Percentiles rank a stretch among this genome's conserved stretches.
Evolutionary conservation across 208 protist genomes (phyloP).

Genomic region (Polymyxa betae): DNA sequence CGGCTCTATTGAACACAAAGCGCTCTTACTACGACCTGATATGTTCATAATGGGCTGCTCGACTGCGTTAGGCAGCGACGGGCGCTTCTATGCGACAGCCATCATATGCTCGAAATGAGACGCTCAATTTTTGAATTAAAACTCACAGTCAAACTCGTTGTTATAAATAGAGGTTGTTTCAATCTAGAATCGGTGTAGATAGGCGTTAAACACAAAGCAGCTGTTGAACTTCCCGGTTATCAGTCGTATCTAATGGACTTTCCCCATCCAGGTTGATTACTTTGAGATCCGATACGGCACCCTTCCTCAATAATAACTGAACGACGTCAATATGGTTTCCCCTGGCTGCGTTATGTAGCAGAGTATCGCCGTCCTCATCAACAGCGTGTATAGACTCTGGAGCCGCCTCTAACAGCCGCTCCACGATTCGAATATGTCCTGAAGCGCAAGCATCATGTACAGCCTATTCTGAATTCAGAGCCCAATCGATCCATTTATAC

Average conservation of each 20-base stretch:
- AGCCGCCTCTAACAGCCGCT: not conserved
- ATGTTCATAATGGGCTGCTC: slow-evolving; percentile 18
- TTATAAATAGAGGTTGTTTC: too few relatives aligned
- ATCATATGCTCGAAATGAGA: not conserved
- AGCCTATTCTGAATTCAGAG: too few relatives aligned
- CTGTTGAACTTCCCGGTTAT: not conserved
- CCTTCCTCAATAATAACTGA: not conserved
- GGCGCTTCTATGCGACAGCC: slow-evolving; percentile 20
- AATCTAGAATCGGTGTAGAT: too few relatives aligned
- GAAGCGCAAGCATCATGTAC: slow-evolving; percentile 42
- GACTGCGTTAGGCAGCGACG: slow-evolving; percentile 13
- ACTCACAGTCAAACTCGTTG: not conserved
- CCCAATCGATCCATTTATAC: too few relatives aligned
- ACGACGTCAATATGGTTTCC: slow-evolving; percentile 35
- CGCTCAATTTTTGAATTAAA: not conserved
- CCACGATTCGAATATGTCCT: not conserved
- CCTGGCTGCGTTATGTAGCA: slow-evolving; percentile 17
- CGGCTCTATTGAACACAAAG: slow-evolving; percentile 11
- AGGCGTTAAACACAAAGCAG: too few relatives aligned
- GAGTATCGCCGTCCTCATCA: slow-evolving; percentile 42
- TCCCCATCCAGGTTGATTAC: slow-evolving; percentile 4
- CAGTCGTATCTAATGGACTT: not conserved
- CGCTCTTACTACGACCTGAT: slow-evolving; percentile 19
- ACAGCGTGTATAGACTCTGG: not conserved
- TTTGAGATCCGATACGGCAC: not conserved